Percentiles rank a stretch among this genome's conserved stretches.
These are phyloP conservation scores for Penicillium samsonianum DNA, from an alignment of 495 filamentous ascomycete genomes.

Conservation along the genomic window DNA sequence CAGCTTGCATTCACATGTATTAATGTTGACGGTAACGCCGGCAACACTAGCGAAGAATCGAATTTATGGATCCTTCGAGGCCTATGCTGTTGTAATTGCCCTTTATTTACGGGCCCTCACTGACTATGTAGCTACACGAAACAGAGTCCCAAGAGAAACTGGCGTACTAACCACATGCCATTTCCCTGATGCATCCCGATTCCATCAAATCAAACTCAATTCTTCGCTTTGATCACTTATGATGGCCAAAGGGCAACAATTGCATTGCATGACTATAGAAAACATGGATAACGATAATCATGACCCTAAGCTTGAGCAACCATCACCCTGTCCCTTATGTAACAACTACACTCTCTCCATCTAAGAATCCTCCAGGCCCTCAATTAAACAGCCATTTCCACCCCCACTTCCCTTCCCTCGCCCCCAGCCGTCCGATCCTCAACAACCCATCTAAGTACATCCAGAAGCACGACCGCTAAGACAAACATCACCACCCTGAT, in stretches of 20 bases:
- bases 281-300: no score
- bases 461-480: constrained; percentile 6
- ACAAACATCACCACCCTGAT: constrained; percentile 7
- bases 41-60: not conserved
- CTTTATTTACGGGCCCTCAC: not conserved
- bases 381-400: no score
- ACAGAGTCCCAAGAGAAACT: not conserved
- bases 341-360: no score
- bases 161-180: not conserved
- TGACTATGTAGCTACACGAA: not conserved
- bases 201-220: not conserved
- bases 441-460: not conserved
- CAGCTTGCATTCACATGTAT: constrained; percentile 12
- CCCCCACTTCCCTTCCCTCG: no score
- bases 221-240: not conserved
- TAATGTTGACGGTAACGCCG: not conserved
- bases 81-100: not conserved
- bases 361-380: no score
- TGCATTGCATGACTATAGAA: not conserved
- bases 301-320: no score
- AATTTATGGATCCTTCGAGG: not conserved
- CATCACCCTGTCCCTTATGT: no score
- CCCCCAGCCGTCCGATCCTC: not conserved
- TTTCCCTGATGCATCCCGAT: not conserved
- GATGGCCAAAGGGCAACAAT: not conserved